Percentiles rank a stretch among this genome's conserved stretches.
These are phyloP conservation scores for Neoascochyta sp. DNA, from an alignment of 2,329 filamentous ascomycete species.

Conservation along the genomic window DNA sequence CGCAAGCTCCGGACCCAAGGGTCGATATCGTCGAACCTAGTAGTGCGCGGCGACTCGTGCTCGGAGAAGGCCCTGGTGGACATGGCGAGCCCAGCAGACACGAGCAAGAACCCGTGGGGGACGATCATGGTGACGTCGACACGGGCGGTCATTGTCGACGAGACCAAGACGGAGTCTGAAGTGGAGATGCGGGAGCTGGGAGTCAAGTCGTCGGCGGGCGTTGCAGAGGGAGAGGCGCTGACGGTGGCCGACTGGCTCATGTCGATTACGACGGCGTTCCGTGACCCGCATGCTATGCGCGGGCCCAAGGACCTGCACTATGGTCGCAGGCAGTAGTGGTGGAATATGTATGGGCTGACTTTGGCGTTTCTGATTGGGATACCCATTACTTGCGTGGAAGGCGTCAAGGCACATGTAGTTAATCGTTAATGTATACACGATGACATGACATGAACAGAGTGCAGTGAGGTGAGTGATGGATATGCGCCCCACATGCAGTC, in stretches of 20 bases:
- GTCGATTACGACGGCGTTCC: slow-evolving; percentile 30
- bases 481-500: too few relatives aligned
- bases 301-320: slow-evolving; percentile 11
- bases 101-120: slow-evolving; percentile 26
- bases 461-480: too few relatives aligned
- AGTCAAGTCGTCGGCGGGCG: slow-evolving; percentile 27
- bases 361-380: slow-evolving; percentile 8
- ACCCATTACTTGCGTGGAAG: too few relatives aligned
- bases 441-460: too few relatives aligned
- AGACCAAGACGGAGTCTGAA: slow-evolving; percentile 16
- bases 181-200: slow-evolving; percentile 35
- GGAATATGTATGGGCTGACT: background rate
- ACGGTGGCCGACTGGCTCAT: slow-evolving; percentile 41
- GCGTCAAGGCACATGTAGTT: too few relatives aligned
- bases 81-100: slow-evolving; percentile 2
- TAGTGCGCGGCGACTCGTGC: slow-evolving; percentile 21
- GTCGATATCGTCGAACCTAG: slow-evolving; percentile 9
- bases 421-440: too few relatives aligned
- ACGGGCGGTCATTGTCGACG: slow-evolving; percentile 32
- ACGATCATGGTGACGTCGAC: slow-evolving; percentile 41
- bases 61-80: slow-evolving; percentile 32
- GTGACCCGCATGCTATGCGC: slow-evolving; percentile 19
- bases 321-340: slow-evolving; percentile 8
- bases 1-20: slow-evolving; percentile 10
- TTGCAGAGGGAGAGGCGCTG: slow-evolving; percentile 40